Percentiles rank a stretch among this genome's conserved stretches.
Conservation (phyloP, 305 asterid genomes). For the Caryopteris hybrid region DNA sequence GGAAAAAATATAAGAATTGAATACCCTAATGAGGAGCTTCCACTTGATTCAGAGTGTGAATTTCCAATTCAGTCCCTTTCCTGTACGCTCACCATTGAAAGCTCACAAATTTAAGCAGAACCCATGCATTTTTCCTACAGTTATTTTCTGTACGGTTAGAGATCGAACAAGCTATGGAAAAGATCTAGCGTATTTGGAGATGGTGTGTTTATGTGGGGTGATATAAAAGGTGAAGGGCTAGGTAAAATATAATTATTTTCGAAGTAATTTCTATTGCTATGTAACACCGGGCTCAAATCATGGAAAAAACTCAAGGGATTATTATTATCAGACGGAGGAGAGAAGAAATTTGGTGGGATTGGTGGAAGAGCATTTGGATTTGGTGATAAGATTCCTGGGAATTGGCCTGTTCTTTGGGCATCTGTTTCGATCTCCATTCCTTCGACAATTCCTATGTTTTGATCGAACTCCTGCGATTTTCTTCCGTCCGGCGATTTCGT, state of each 20-base stretch:
- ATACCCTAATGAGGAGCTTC: slow-evolving; percentile 19
- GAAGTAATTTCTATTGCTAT: slow-evolving; percentile 38
- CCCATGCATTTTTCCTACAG: slow-evolving; percentile 11
- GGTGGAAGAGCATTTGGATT: slow-evolving; percentile 79
- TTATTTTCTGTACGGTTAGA: slow-evolving; percentile 14
- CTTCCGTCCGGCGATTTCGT: slow-evolving; percentile 44
- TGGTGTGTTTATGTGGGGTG: slow-evolving; percentile 50
- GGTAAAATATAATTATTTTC: slow-evolving; percentile 44
- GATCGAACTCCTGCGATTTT: slow-evolving; percentile 13
- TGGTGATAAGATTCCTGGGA: slow-evolving; percentile 83
- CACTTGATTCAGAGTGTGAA: slow-evolving; percentile 25
- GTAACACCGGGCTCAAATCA: slow-evolving; percentile 69
- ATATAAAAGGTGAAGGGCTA: slow-evolving; percentile 62
- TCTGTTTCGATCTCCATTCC: slow-evolving; percentile 43
- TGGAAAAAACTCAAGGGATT: slow-evolving; percentile 43
- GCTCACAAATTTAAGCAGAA: no score
- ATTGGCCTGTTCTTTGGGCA: slow-evolving; percentile 38
- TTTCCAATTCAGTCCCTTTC: slow-evolving; percentile 26
- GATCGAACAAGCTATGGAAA: slow-evolving; percentile 58
- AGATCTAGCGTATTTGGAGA: slow-evolving; percentile 77
- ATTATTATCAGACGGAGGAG: slow-evolving; percentile 45
- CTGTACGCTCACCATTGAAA: slow-evolving; percentile 14
- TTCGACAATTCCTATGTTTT: slow-evolving; percentile 27
- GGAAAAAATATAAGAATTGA: slow-evolving; percentile 5
- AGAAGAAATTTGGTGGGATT: slow-evolving; percentile 73